Evolutionary conservation across 306 rosid genomes (phyloP), one percentile per base, ranked within the genome.

Genomic region (Arachis stenosperma): DNA sequence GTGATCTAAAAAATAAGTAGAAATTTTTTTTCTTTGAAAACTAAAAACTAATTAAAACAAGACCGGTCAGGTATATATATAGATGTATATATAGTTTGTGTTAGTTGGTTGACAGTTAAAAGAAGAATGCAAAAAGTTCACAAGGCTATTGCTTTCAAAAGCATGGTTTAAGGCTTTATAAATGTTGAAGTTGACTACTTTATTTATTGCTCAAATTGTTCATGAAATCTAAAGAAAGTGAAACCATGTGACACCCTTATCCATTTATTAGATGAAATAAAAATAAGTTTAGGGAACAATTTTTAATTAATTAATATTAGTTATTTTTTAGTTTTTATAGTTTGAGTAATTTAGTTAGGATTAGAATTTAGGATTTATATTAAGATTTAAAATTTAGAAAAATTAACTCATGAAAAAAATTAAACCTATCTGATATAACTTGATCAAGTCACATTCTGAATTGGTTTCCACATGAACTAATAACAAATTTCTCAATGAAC

Each of bases 71-170:
- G 9, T 3, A 46, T 3, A 8, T 3, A 8, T 8, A 46, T 1
- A 46, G 51, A 11, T 46, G 2, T 3, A 29, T 11, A 78, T 54
- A 39, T 37, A 54, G 67, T 78, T 70, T 54, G 41, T 42, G 68
- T 50, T 46, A 5, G 81, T 50, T 56, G 3, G 81, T 71, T 78
- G 77, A 71, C 73, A 39, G 62, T 78, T 71, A 78, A 64, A 78
- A 65, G 46, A 69, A 53, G 59, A 71, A 77, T 61, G 50, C 44
- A 54, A 73, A 70, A 71, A 71, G 82, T 65, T 78, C 82, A 71
- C 82, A 71, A 64, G 72, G 61, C 68, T 58, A 71, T 78, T 47
- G 73, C 56, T 78, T 77, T 43, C 13, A 61, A 61, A 42, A 15
- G 13, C 13, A 52, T 27, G 14, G 63, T 44, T 60, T 69, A 42